phyloP scores from a whole-genome alignment of 768 basidiomycete species.

The Phlegmacium glaucopus region DNA sequence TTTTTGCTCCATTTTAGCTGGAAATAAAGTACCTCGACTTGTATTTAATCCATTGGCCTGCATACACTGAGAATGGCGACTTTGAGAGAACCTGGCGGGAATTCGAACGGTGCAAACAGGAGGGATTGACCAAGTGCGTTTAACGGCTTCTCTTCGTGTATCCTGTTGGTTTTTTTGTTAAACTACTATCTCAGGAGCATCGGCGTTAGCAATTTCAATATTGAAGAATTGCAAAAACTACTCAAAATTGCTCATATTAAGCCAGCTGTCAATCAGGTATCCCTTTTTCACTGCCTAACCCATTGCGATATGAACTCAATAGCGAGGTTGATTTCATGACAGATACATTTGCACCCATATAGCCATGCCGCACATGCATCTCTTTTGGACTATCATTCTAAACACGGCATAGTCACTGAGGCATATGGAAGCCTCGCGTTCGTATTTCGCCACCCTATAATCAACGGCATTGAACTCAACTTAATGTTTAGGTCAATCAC shows the following conservation, averaged over 20 bases:
- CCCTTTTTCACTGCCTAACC: background rate
- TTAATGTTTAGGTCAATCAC: constrained; percentile 66
- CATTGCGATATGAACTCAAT: background rate
- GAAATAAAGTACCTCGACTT: constrained; percentile 60
- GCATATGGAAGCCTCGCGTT: constrained; percentile 69
- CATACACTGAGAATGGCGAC: constrained; percentile 23
- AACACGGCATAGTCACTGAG: constrained; percentile 64
- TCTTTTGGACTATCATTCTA: constrained; percentile 52
- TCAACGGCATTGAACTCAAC: constrained; percentile 8
- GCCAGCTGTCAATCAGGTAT: constrained; percentile 74
- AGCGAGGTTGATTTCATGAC: too few relatives aligned
- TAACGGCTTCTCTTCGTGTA: constrained; percentile 6
- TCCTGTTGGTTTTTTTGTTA: background rate
- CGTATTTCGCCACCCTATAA: constrained; percentile 15
- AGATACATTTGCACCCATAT: constrained; percentile 75
- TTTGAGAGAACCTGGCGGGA: constrained; percentile 47
- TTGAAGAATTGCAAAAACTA: constrained; percentile 49
- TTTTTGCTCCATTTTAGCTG: too few relatives aligned
- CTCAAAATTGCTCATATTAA: constrained; percentile 48
- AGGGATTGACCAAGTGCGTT: constrained; percentile 39
- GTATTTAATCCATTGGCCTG: constrained; percentile 64
- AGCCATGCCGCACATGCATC: constrained; percentile 51
- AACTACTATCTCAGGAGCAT: constrained; percentile 46
- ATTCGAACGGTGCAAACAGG: constrained; percentile 51
- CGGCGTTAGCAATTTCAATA: constrained; percentile 67